A percentile compares a stretch with the other conserved stretches of the same genome.
Evolutionary conservation across 2,329 filamentous ascomycete species (phyloP).

Genomic region (Lachnellula willkommii): DNA sequence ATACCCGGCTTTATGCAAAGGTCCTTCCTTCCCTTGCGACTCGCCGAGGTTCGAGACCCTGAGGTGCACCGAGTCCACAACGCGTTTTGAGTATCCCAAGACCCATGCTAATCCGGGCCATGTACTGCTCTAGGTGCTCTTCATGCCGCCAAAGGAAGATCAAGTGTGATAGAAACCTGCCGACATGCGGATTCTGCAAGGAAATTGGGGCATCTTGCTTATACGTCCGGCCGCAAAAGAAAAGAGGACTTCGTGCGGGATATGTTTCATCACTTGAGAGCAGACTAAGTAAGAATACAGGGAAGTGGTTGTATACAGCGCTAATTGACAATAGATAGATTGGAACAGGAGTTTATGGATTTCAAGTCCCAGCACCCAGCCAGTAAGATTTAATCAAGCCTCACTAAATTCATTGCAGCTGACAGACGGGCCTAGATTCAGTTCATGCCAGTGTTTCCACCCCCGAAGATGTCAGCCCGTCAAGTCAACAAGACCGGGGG

Average conservation of each 20-base stretch:
- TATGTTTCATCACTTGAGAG: conserved; percentile 36
- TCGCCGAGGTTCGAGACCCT: background rate
- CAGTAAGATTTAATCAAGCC: background rate
- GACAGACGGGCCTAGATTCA: background rate
- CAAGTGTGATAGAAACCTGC: conserved; percentile 26
- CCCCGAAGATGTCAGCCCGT: conserved; percentile 4
- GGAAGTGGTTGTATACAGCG: background rate
- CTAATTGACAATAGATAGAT: conserved; percentile 6
- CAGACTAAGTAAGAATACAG: conserved; percentile 28
- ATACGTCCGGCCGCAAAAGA: conserved; percentile 25
- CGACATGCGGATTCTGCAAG: conserved; percentile 27
- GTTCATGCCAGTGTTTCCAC: background rate
- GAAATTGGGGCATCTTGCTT: conserved; percentile 22
- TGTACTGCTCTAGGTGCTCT: conserved; percentile 15
- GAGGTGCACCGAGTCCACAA: background rate
- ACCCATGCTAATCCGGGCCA: conserved; percentile 8
- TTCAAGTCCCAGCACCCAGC: conserved; percentile 11
- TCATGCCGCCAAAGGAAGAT: conserved; percentile 29
- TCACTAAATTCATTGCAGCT: too few relatives aligned
- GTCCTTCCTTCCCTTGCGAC: background rate
- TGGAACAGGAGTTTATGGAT: conserved; percentile 21
- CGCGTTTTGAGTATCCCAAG: background rate
- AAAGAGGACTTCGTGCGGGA: conserved; percentile 31
- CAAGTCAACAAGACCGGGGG: conserved; percentile 17
- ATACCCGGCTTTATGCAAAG: too few relatives aligned